Base-by-base conservation (phyloP, 176 grass and related monocot genomes). In the Oryza punctata region DNA sequence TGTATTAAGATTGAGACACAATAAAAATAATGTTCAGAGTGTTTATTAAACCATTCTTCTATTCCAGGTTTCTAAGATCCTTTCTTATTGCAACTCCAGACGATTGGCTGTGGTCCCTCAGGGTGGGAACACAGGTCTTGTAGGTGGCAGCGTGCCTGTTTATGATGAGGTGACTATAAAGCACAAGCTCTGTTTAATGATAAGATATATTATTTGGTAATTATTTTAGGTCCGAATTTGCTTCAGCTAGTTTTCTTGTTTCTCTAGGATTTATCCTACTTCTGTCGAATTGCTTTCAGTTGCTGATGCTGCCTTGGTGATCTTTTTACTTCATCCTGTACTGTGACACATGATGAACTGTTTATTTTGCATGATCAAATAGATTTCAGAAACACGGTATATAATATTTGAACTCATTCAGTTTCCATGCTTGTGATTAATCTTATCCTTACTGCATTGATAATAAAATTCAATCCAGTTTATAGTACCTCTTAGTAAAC, bases 101-200 rank as follows among this genome's bases (percentile, higher is more conserved):
- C 78, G 73, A 69, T 79, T 97, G 84, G 92, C 95, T 24, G 88
- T 97, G 66, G 95, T 94, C 69, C 95, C 90, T 18, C 95, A 97
- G 79, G 92, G 95, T 82, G 95, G 95, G 50, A 97, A 97, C 29
- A 97, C 95, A 89, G 95, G 95, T 82, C 92, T 97, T 76, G 95
- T 97, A 84, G 95, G 95, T 74, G 95, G 92, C 43, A 94, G 95
- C 70, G 95, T 97, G 64, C 95, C 95, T 84, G 95, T 97, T 85
- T 90, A 89, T 60, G 92, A 97, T 80, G 95, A 97, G 95, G 92
- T 97, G 87, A 85, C 40, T 18, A 23, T 71, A 15, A 24, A 60
- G 8, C 35, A 69, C 80, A 24, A 60, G 8, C 44, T 75, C 79
- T 35, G 38, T 78, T 19, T 63, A 60, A 61, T 73, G 63, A 68